These are phyloP conservation scores for Ocimum tenuiflorum DNA, from an alignment of 257 asterid genomes.

Conservation along the genomic window DNA sequence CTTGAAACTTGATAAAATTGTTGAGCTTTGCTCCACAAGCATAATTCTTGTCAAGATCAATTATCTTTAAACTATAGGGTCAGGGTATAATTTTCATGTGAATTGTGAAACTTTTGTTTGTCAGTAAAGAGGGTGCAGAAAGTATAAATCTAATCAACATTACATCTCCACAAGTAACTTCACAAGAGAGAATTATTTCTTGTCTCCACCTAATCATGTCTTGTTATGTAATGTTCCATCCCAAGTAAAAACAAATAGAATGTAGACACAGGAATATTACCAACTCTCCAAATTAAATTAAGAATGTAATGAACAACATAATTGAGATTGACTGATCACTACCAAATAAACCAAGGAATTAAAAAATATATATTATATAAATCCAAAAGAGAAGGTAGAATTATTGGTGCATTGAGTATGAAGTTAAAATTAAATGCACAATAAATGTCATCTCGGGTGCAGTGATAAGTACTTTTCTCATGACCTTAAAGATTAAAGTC, in stretches of 20 bases:
- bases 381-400: conserved; percentile 80
- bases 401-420: conserved; percentile 36
- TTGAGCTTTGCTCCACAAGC: too few relatives aligned
- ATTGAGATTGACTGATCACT: conserved; percentile 36
- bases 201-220: conserved; percentile 35
- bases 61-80: too few relatives aligned
- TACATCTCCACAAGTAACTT: background rate
- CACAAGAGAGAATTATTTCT: conserved; percentile 13
- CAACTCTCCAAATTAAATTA: conserved; percentile 35
- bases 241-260: conserved; percentile 36
- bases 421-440: background rate
- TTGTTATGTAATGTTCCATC: conserved; percentile 33
- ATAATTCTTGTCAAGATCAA: background rate
- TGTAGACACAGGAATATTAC: conserved; percentile 27
- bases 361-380: conserved; percentile 19
- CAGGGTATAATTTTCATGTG: too few relatives aligned
- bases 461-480: too few relatives aligned
- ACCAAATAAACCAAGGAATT: conserved; percentile 26
- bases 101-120: background rate
- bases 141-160: background rate
- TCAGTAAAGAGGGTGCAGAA: background rate
- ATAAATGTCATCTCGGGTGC: too few relatives aligned
- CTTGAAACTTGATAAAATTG: too few relatives aligned
- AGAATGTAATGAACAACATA: conserved; percentile 33
- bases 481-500: too few relatives aligned